phyloP scores from a whole-genome alignment of 75 land plant species.

The Picea sitchensis region DNA sequence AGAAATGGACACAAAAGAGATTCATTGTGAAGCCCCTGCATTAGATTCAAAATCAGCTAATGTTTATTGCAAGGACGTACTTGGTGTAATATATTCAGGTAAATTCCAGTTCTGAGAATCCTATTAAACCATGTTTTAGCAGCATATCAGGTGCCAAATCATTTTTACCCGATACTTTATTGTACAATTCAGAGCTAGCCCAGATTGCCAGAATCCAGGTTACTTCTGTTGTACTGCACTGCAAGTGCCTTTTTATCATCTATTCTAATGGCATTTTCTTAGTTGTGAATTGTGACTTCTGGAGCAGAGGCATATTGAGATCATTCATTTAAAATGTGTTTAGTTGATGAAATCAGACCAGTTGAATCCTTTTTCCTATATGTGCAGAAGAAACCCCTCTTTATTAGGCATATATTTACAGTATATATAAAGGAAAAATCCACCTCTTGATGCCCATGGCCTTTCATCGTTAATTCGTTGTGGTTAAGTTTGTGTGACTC shows the following conservation, averaged over 20 bases:
- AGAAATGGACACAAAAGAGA: constrained; percentile 11
- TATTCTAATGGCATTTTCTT: neutral
- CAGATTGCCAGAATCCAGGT: too few relatives aligned
- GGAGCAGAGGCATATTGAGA: too few relatives aligned
- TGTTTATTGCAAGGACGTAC: constrained; percentile 35
- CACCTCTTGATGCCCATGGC: too few relatives aligned
- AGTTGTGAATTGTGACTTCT: neutral
- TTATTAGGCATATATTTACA: too few relatives aligned
- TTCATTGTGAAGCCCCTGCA: neutral
- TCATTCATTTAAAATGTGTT: neutral
- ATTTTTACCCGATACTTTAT: constrained; percentile 11
- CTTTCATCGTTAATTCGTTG: too few relatives aligned
- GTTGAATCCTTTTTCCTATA: neutral
- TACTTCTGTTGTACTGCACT: too few relatives aligned
- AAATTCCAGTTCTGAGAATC: neutral
- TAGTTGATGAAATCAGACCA: neutral
- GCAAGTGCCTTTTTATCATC: neutral
- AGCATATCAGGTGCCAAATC: constrained; percentile 4
- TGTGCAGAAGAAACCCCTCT: too few relatives aligned
- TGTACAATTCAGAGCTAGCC: neutral
- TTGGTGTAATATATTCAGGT: constrained; percentile 47
- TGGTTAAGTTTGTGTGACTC: too few relatives aligned
- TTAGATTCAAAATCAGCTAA: constrained; percentile 20
- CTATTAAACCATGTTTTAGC: neutral
- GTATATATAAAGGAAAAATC: too few relatives aligned